Conservation (phyloP, 169 alveolate genomes). For the Eimeria praecox region DNA sequence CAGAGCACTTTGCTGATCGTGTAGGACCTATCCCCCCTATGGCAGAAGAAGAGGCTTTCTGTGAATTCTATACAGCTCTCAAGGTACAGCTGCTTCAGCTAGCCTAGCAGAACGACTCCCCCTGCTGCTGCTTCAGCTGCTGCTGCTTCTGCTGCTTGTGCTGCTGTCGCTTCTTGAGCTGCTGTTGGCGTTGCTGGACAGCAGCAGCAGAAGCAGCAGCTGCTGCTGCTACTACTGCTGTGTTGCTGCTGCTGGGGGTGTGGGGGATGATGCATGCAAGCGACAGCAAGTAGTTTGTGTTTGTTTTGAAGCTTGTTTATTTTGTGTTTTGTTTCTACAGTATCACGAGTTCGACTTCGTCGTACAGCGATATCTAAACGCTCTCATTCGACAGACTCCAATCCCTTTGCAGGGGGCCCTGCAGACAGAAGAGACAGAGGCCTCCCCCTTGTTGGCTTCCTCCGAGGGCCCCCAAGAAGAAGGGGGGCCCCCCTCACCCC, state of each 20-base stretch:
- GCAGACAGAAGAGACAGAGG: neutral
- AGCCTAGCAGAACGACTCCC: neutral
- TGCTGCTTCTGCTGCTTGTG: neutral
- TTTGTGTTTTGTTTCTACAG: constrained; percentile 24
- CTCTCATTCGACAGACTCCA: constrained; percentile 30
- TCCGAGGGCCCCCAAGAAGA: constrained; percentile 4
- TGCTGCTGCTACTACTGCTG: neutral
- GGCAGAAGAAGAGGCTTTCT: constrained; percentile 83
- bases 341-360: constrained; percentile 74
- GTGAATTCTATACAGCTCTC: constrained; percentile 85
- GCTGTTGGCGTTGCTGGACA: too few species aligned
- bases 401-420: constrained; percentile 47
- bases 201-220: too few species aligned
- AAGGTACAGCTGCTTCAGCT: constrained; percentile 63
- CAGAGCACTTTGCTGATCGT: constrained; percentile 83
- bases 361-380: constrained; percentile 63
- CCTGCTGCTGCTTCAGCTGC: neutral
- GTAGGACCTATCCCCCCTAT: constrained; percentile 85
- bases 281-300: neutral
- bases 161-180: neutral
- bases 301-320: neutral
- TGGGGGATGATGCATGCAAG: neutral
- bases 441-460: neutral
- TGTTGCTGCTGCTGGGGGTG: neutral
- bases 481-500: neutral